Conservation (phyloP, 768 basidiomycete species). For the Russula brevipes region DNA sequence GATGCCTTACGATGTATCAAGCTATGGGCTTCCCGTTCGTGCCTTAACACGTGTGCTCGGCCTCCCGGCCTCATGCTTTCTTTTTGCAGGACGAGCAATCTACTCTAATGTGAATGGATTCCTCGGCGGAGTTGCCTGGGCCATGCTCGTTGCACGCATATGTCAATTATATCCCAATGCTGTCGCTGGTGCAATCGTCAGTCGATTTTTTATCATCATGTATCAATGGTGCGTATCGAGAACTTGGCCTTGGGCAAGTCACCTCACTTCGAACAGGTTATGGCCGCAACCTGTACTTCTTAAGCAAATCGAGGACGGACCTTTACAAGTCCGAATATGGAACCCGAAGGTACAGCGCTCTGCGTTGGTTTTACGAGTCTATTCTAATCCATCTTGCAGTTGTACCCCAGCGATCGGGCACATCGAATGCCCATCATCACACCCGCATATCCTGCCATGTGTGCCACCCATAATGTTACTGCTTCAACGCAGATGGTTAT, state of each 20-base stretch:
- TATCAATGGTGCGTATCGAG: constrained; percentile 73
- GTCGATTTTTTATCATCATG: constrained; percentile 98
- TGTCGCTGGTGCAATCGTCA: constrained; percentile 90
- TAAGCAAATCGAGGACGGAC: constrained; percentile 95
- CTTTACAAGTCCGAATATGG: constrained; percentile 91
- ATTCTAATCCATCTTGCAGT: constrained; percentile 36
- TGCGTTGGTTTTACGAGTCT: neutral
- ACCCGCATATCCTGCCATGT: constrained; percentile 98
- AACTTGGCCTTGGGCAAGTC: neutral
- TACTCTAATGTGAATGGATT: constrained; percentile 99
- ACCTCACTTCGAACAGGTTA: constrained; percentile 51
- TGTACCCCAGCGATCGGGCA: constrained; percentile 88
- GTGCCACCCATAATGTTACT: constrained; percentile 96
- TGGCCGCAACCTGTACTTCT: constrained; percentile 99
- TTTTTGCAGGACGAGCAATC: constrained; percentile 74
- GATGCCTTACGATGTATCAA: constrained; percentile 95
- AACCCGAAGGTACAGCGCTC: constrained; percentile 74
- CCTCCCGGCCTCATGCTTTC: constrained; percentile 4
- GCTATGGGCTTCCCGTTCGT: constrained; percentile 92
- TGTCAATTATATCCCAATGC: constrained; percentile 98
- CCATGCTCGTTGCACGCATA: constrained; percentile 97
- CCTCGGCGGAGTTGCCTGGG: constrained; percentile 97
- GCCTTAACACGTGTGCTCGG: neutral
- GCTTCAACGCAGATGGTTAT: constrained; percentile 94
- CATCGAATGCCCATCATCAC: constrained; percentile 99